Evolutionary conservation across 2,329 filamentous ascomycete genomes (phyloP), one percentile per base, ranked within the genome.

Genomic region (Aspergillus spinulosporus): DNA sequence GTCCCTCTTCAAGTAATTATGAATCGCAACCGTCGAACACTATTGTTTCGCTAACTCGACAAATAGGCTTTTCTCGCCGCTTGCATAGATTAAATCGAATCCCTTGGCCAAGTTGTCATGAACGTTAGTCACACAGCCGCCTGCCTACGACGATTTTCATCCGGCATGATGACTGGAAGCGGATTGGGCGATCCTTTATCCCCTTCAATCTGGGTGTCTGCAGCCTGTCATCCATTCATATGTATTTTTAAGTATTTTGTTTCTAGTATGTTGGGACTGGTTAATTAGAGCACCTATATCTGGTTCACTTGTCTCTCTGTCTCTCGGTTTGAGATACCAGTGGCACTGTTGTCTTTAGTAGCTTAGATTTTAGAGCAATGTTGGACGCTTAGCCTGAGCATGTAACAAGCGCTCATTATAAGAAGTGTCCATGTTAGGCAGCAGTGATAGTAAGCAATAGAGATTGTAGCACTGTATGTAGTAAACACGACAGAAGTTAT

Each of bases 1-100:
- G 54, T 88, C 90, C 45, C 74, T 90, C 66, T 88, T 90, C 78
- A 85, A 85, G 87, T 89, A 76, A 52, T 63, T 63, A 65, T 59
- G 43, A 54, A 69, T 82, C 66, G n/a, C 15, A 14, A 14, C 14
- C 9, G n/a, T 49, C 29, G 14, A 44, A 29, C n/a, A 15, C 8
- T 29, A 12, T 28, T 7, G 5, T 36, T 15, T 8, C 44, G 31
- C 52, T 54, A 37, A 54, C 37, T 31, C 34, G 12, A 49, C 31
- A 28, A 31, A 49, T 39, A 54, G 52, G 67, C 66, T 77, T 51
- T 75, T 77, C 62, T 77, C 74, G 29, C 74, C 74, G 44, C 71
- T 76, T 52, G 74, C 74, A 62, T 77, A 72, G 68, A 64, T 6
- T 42, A 21, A 45, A 43, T 40, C 21, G 40, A 54, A 43, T 12